Base-by-base conservation (phyloP, 352 stramenopile species). In the Peronospora belbahrii region DNA sequence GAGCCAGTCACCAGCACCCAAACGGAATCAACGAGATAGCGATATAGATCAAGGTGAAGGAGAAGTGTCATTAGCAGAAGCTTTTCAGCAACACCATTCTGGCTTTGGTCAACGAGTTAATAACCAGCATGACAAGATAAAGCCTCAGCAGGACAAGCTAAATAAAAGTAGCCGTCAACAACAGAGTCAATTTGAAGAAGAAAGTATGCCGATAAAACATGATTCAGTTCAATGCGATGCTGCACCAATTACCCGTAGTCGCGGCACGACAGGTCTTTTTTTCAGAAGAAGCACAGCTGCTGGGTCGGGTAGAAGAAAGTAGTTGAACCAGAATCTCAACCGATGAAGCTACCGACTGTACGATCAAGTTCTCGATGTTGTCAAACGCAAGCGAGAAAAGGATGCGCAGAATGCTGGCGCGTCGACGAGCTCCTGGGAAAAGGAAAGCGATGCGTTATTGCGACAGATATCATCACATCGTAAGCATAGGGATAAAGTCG, bases 371-470 rank as follows among this genome's bases (percentile, higher is more conserved):
- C 81, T 76, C 0, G 81, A 90, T 53, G 74, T 90, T 27, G 49
- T 87, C 8, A 76, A 88, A 57, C 62, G 62, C 7, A 83, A 83
- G 47, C 70, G 74, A 6, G 30, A 76, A 93, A 52, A 55, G 85
- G 13, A 54, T 88, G 42, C 65, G 62, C 17, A 54, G n/a, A 70
- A n/a, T 72, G 81, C 14, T 73, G 73, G 32, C 46, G 88, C 65
- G 88, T 9, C 10, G 25, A 76, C 22, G 70, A 88, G 42, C 41
- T 93, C 32, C n/a, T 70, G 74, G 9, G 64, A 88, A 19, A 65
- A 87, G 32, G 78, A 88, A 54, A 83, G n/a, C 84, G 65, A 72
- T 86, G 15, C 42, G 59, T 42, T 28, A 18, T 6, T 7, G 15
- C 32, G 11, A 11, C 6, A 1, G 8, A 23, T 38, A 2, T 47